Evolutionary conservation across 371 early-diverging fungal species (phyloP), one percentile per base, ranked within the genome.

Genomic region (Mortierella sp.): DNA sequence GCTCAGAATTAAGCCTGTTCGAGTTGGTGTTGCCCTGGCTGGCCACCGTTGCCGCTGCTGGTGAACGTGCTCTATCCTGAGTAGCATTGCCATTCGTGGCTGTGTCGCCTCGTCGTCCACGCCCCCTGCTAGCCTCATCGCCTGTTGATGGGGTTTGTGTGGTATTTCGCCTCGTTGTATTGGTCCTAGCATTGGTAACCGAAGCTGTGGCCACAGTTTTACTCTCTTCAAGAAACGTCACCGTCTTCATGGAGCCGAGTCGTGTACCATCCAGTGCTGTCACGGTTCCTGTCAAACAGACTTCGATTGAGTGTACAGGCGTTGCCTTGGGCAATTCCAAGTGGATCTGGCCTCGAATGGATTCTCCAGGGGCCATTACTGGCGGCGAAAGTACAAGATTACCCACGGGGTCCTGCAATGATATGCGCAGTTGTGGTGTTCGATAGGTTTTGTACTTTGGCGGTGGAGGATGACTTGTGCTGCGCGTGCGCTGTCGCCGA

Each of bases 361-460:
- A 76, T 39, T 76, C 76, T 21, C 76, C 76, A 26, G 76, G 76
- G 2, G 76, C 76, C 76, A 76, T 76, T 10, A 76, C 76, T 2
- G 76, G 76, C 18, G 76, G 54, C 1, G 76, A 76, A 19, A 76
- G 62, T 14, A 65, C 66, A 10, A 61, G 58, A 43, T 69, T 69
- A 23, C 76, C 76, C 10, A 49, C 27, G 16, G 58, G 38, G 47
- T 76, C 76, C 58, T 76, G 76, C 19, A 76, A 51, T 0, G 76
- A 76, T 50, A 76, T 69, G 62, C 76, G 76, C 42, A 76, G 62
- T 24, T 76, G 76, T 13, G 76, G 76, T 26, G 76, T 76, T 31
- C 70, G 65, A 30, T 49, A 66, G 2, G 70, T 54, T 19, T 65
- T 68, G 59, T 76, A 76, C 31, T 76, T 76, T 61, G 76, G 76